A percentile compares a stretch with the other conserved stretches of the same genome.
Evolutionary conservation across 2,329 filamentous ascomycete species (phyloP).

Genomic region (Arthrobotrys iridis): DNA sequence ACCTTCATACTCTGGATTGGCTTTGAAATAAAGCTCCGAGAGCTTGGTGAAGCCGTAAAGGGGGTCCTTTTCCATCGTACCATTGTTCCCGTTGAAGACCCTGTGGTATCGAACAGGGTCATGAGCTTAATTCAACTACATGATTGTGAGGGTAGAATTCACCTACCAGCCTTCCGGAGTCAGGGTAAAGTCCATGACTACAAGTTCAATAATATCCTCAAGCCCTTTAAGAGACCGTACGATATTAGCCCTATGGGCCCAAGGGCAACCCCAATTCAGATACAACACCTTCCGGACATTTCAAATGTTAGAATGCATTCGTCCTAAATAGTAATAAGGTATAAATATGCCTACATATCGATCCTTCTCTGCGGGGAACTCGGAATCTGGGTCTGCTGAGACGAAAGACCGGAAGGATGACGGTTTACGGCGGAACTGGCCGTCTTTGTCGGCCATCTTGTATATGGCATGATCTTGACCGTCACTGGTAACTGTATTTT

Average conservation of each 20-base stretch:
- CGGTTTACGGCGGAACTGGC: slow-evolving; percentile 39
- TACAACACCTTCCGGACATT: slow-evolving; percentile 49
- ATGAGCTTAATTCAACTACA: background rate
- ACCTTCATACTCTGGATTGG: slow-evolving; percentile 76
- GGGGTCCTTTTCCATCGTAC: slow-evolving; percentile 65
- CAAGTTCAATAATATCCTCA: slow-evolving; percentile 40
- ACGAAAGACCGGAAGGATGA: slow-evolving; percentile 37
- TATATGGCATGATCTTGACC: slow-evolving; percentile 31
- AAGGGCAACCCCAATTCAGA: slow-evolving; percentile 46
- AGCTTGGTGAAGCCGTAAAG: slow-evolving; percentile 78
- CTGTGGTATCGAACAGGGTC: background rate
- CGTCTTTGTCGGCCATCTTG: slow-evolving; percentile 50
- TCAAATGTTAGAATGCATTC: too few relatives aligned
- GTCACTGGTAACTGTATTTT: background rate
- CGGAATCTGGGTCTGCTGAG: slow-evolving; percentile 26
- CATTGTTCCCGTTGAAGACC: slow-evolving; percentile 46
- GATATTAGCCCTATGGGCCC: slow-evolving; percentile 45
- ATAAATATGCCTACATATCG: slow-evolving; percentile 24
- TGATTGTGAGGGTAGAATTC: background rate
- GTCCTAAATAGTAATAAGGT: background rate
- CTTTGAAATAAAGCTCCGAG: slow-evolving; percentile 80
- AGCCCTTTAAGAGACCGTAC: slow-evolving; percentile 44
- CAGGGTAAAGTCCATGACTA: slow-evolving; percentile 42
- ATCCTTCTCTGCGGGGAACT: slow-evolving; percentile 45
- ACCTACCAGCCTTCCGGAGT: slow-evolving; percentile 46